Base-by-base conservation (phyloP, 78 protist species). In the Dictyostelium citrinum region DNA sequence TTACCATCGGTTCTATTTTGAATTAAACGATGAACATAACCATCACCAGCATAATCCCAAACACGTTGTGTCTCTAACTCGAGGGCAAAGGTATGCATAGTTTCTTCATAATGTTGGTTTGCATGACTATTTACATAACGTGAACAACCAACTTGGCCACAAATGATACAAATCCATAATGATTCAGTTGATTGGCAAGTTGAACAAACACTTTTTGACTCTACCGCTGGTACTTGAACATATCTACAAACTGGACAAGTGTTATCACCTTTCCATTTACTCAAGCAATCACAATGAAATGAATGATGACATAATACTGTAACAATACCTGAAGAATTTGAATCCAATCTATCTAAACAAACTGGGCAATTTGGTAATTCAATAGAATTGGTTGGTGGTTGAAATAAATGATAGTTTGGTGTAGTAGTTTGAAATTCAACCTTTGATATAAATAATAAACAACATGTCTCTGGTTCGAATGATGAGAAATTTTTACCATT, bases 11-110 rank as follows among this genome's bases (percentile, higher is more conserved):
- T 20, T 37, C 91, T 67, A 81, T 83, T 96, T 75, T 95, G 96
- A 24, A 97, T 95, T 10, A 97, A 88, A 22, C 97, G 31, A 78
- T 92, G 98, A 16, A 96, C 98, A 88, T 91, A 97, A 29, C 90
- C 91, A 78, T 98, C 99, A 67, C 98, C 98, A 1, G 83, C 96
- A 76, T 98, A 98, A 91, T 98, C 99, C 99, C 99, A 98, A 61
- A 98, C 98, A 29, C 98, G 84, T 81, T 95, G 94, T 35, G 98
- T 95, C 11, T 90, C 97, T 16, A 98, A 67, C 58, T 98, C 98
- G 80, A 98, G 58, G 33, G 98, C 95, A 70, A 95, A 98, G 3
- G 92, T 60, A 82, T 98, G 99, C 83, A 68, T 70, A 6, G 97
- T 96, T n/a, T 81, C 95, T n/a, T 58, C 43, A 81, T 92, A 97